Evolutionary conservation across 2,329 filamentous ascomycete genomes (phyloP).

Genomic region (Verticillium nubilum): DNA sequence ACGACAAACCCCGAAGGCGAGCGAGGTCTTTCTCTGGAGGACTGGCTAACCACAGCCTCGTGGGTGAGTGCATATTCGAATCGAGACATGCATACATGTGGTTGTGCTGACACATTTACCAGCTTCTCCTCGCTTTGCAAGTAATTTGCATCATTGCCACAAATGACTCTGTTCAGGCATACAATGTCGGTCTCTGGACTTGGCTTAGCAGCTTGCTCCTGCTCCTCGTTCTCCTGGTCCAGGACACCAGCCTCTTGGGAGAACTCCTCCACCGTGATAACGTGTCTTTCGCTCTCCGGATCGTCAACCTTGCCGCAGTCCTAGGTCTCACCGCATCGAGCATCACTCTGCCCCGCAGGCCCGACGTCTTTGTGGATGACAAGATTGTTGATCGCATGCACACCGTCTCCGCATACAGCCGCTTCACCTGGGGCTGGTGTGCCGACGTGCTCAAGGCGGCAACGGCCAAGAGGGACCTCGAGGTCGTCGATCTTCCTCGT

Average conservation of each 20-base stretch:
- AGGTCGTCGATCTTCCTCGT: conserved; percentile 56
- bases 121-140: conserved; percentile 42
- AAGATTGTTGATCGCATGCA: conserved; percentile 57
- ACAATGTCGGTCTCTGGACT: conserved; percentile 47
- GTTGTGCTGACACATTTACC: background rate
- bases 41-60: conserved; percentile 53
- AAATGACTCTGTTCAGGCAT: conserved; percentile 45
- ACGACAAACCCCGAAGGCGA: conserved; percentile 25
- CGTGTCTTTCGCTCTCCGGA: conserved; percentile 37
- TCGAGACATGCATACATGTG: background rate
- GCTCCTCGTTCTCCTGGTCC: conserved; percentile 35
- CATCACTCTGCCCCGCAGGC: conserved; percentile 59
- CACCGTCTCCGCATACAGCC: conserved; percentile 54
- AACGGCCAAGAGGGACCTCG: conserved; percentile 51
- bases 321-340: conserved; percentile 42
- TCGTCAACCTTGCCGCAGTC: conserved; percentile 38
- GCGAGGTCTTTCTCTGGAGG: conserved; percentile 41
- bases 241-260: conserved; percentile 34
- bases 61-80: conserved; percentile 50
- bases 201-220: conserved; percentile 42
- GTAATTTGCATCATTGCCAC: conserved; percentile 41
- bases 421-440: conserved; percentile 64
- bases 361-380: conserved; percentile 57
- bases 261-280: conserved; percentile 23
- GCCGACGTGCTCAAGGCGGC: conserved; percentile 48